phyloP scores from a whole-genome alignment of 768 basidiomycete genomes.

The Dentipellis sp. region DNA sequence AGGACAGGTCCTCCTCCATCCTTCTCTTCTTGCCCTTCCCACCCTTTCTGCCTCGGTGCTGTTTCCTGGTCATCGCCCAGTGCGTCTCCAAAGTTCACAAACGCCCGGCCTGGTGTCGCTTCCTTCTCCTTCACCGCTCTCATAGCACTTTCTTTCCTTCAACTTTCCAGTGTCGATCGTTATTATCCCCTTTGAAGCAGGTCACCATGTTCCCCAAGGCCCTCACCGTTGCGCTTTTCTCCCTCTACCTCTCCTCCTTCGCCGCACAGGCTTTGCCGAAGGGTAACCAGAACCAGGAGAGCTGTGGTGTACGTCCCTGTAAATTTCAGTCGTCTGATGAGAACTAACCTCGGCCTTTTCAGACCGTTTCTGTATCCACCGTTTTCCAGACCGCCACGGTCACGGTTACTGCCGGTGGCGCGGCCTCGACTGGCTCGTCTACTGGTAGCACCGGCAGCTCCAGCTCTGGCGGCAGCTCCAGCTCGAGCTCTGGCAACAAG shows the following conservation, averaged over 20 bases:
- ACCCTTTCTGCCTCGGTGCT: no score
- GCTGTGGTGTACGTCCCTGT: background rate
- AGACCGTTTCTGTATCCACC: background rate
- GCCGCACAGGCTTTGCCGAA: background rate
- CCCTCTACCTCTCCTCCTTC: background rate
- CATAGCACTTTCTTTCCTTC: background rate
- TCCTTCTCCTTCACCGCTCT: background rate
- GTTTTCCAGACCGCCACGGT: background rate
- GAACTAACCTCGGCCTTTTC: background rate
- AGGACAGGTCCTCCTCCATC: no score
- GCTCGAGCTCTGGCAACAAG: no score
- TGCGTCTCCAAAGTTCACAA: background rate
- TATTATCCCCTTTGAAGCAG: background rate
- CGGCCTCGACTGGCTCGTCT: background rate
- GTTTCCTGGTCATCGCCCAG: background rate
- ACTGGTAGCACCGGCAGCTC: background rate
- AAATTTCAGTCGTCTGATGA: background rate
- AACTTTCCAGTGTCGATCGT: background rate
- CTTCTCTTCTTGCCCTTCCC: no score
- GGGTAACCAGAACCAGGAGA: background rate
- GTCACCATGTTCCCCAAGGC: background rate
- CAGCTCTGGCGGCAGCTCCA: background rate
- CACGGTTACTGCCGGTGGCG: background rate
- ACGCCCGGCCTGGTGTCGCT: constrained; percentile 1
- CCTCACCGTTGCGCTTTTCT: background rate